These are phyloP conservation scores for Sindora glabra DNA, from an alignment of 306 rosid genomes.

Conservation along the genomic window DNA sequence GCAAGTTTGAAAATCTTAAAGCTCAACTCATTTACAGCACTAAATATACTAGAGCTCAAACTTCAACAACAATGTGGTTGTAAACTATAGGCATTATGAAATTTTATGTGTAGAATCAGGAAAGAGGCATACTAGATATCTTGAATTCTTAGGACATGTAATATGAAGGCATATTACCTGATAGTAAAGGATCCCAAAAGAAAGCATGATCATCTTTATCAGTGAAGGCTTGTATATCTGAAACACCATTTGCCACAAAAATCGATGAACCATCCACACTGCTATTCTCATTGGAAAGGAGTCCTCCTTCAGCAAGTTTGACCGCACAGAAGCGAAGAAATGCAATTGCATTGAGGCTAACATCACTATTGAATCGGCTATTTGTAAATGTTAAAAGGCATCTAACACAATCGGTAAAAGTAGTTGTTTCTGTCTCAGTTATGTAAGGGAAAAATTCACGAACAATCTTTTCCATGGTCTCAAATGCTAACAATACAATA, in stretches of 20 bases:
- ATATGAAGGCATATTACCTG: conserved; percentile 48
- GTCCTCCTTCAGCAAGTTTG: conserved; percentile 98
- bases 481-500: conserved; percentile 86
- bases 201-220: conserved; percentile 77
- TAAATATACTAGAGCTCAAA: too few relatives aligned
- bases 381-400: conserved; percentile 95
- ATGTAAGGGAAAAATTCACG: conserved; percentile 95
- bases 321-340: conserved; percentile 97
- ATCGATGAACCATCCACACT: conserved; percentile 32
- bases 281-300: conserved; percentile 63
- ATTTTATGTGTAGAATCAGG: background rate
- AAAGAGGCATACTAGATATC: conserved; percentile 3
- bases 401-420: conserved; percentile 92
- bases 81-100: background rate
- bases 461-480: conserved; percentile 96
- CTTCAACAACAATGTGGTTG: background rate
- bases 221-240: conserved; percentile 28
- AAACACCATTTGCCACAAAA: conserved; percentile 31
- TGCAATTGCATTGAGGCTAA: conserved; percentile 99
- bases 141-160: background rate
- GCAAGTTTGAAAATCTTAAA: too few relatives aligned
- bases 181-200: conserved; percentile 88
- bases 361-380: conserved; percentile 94
- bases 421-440: conserved; percentile 93
- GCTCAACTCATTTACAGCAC: too few relatives aligned